Evolutionary conservation across 2,329 filamentous ascomycete genomes (phyloP).

Genomic region (Byssothecium circinans): DNA sequence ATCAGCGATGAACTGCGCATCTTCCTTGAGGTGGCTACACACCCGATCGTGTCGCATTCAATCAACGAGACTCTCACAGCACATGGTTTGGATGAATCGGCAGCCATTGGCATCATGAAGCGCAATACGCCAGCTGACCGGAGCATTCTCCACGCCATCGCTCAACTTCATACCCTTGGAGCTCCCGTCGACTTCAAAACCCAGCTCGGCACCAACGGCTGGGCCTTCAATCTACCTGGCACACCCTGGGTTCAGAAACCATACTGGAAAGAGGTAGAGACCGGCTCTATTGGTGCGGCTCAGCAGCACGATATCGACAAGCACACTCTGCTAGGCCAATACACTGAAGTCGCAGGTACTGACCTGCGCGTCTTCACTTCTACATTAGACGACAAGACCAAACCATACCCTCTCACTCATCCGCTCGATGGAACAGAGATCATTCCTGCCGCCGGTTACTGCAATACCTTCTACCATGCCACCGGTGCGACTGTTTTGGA

Average conservation of each 20-base stretch:
- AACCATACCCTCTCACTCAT: constrained; percentile 48
- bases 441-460: constrained; percentile 46
- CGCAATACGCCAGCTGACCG: constrained; percentile 28
- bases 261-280: constrained; percentile 20
- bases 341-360: constrained; percentile 13
- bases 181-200: constrained; percentile 28
- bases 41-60: constrained; percentile 48
- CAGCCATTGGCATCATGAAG: constrained; percentile 36
- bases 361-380: constrained; percentile 28
- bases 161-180: constrained; percentile 35
- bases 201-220: constrained; percentile 6
- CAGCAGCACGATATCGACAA: constrained; percentile 18
- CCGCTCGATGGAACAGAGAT: constrained; percentile 49
- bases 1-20: constrained; percentile 43
- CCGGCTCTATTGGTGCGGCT: neutral
- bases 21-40: constrained; percentile 49
- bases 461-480: constrained; percentile 47
- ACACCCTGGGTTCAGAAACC: constrained; percentile 32
- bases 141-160: constrained; percentile 31
- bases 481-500: constrained; percentile 31
- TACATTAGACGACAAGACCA: constrained; percentile 40
- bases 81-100: constrained; percentile 33
- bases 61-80: constrained; percentile 45
- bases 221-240: constrained; percentile 13
- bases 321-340: constrained; percentile 19